Conservation (phyloP, 306 rosid species). For the Quercus glauca region DNA sequence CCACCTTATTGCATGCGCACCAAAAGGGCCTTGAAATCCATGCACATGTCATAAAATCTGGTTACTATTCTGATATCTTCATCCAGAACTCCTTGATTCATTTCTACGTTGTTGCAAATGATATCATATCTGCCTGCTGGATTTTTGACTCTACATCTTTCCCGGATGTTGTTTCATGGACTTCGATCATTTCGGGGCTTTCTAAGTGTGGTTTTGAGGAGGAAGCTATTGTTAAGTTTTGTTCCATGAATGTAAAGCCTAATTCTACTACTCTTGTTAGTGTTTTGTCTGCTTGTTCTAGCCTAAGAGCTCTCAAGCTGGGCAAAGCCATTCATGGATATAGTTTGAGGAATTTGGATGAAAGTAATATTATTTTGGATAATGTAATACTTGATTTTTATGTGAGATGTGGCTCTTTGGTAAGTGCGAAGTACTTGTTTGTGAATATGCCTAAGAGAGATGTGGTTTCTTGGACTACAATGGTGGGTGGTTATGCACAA, state of each 20-base stretch:
- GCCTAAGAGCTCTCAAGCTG: constrained; percentile 36
- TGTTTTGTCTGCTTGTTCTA: constrained; percentile 62
- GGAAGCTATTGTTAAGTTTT: constrained; percentile 52
- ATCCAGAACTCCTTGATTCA: constrained; percentile 67
- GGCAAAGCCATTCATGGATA: constrained; percentile 66
- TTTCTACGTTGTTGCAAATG: constrained; percentile 41
- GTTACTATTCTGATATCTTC: constrained; percentile 55
- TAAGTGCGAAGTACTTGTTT: constrained; percentile 47
- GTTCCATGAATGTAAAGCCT: constrained; percentile 51
- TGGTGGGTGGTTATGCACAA: constrained; percentile 69
- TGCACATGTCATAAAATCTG: constrained; percentile 54
- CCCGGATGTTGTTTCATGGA: constrained; percentile 82
- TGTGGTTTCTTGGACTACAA: constrained; percentile 72
- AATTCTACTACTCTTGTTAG: constrained; percentile 59
- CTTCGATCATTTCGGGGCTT: constrained; percentile 63
- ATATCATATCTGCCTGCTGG: constrained; percentile 44
- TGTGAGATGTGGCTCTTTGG: constrained; percentile 51
- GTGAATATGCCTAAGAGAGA: constrained; percentile 53
- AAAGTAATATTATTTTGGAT: constrained; percentile 35
- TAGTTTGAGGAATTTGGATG: constrained; percentile 35
- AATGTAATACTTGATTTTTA: constrained; percentile 61
- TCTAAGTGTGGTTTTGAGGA: constrained; percentile 59
- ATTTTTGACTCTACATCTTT: constrained; percentile 41
- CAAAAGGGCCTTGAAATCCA: constrained; percentile 68
- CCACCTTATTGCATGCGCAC: constrained; percentile 33